Conservation (phyloP, 2,329 filamentous ascomycete species). For the Coniochaeta pulveracea region DNA sequence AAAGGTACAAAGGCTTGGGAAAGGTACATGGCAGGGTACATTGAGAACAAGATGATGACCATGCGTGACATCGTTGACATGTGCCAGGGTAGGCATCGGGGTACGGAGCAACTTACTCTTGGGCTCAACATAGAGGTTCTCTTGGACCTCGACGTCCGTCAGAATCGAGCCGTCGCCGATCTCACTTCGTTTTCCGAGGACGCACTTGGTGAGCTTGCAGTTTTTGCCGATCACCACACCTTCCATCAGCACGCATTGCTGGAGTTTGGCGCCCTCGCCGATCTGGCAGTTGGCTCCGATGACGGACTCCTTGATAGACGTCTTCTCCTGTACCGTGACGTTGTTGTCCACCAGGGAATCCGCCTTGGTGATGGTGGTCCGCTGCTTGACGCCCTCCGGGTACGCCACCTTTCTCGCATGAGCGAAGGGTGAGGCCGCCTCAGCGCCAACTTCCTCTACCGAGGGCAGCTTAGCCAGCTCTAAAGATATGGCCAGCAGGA, state of each 20-base stretch:
- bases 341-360: conserved; percentile 84
- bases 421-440: conserved; percentile 58
- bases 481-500: conserved; percentile 73
- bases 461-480: conserved; percentile 77
- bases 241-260: conserved; percentile 88
- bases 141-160: conserved; percentile 85
- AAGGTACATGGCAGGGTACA: too few species aligned
- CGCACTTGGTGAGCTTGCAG: conserved; percentile 77
- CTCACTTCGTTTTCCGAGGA: conserved; percentile 69
- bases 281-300: conserved; percentile 84
- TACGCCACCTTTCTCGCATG: conserved; percentile 73
- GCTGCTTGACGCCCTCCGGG: conserved; percentile 67
- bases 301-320: conserved; percentile 84
- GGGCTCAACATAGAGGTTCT: conserved; percentile 77
- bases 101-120: conserved; percentile 42
- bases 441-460: conserved; percentile 48
- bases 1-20: not conserved
- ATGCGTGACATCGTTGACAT: too few species aligned
- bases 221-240: conserved; percentile 75
- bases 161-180: conserved; percentile 75
- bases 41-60: too few species aligned
- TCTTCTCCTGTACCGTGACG: conserved; percentile 78
- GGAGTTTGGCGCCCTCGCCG: conserved; percentile 71
- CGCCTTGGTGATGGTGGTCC: conserved; percentile 69
- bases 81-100: not conserved